Conservation (phyloP, 768 basidiomycete species). For the Tulasnella sp. region DNA sequence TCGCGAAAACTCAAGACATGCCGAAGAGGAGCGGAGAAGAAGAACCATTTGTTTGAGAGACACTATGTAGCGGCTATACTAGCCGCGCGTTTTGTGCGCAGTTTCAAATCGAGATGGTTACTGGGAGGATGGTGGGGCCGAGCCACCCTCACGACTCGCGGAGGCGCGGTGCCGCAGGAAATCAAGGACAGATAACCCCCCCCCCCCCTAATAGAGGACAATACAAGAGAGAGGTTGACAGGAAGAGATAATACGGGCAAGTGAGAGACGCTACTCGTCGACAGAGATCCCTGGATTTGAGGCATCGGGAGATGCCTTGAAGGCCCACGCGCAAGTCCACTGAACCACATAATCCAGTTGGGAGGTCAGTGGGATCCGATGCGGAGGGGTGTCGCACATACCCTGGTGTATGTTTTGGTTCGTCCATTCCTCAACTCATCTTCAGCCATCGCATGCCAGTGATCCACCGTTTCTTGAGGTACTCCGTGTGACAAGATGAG, state of each 20-base stretch:
- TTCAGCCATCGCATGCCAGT: too few relatives aligned
- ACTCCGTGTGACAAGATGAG: too few relatives aligned
- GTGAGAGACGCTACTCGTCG: background rate
- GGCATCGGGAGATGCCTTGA: background rate
- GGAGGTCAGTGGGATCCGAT: background rate
- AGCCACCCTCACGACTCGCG: background rate
- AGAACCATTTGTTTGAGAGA: background rate
- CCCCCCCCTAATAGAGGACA: too few relatives aligned
- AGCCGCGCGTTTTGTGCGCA: background rate
- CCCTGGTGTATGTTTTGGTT: background rate
- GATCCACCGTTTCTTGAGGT: too few relatives aligned
- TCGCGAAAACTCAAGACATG: background rate
- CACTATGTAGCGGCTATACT: background rate
- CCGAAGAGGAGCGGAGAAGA: background rate
- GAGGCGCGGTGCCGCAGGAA: background rate
- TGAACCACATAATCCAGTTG: background rate
- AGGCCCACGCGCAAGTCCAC: background rate
- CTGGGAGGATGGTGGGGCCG: background rate
- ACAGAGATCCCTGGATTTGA: background rate
- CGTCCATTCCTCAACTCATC: background rate
- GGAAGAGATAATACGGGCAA: background rate
- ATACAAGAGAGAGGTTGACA: too few relatives aligned
- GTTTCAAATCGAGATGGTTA: background rate
- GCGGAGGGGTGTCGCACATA: background rate
- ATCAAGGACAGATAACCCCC: background rate